A percentile compares a stretch with the other conserved stretches of the same genome.
These are phyloP conservation scores for Saitozyma sp. DNA, from an alignment of 768 basidiomycete species.

Conservation along the genomic window DNA sequence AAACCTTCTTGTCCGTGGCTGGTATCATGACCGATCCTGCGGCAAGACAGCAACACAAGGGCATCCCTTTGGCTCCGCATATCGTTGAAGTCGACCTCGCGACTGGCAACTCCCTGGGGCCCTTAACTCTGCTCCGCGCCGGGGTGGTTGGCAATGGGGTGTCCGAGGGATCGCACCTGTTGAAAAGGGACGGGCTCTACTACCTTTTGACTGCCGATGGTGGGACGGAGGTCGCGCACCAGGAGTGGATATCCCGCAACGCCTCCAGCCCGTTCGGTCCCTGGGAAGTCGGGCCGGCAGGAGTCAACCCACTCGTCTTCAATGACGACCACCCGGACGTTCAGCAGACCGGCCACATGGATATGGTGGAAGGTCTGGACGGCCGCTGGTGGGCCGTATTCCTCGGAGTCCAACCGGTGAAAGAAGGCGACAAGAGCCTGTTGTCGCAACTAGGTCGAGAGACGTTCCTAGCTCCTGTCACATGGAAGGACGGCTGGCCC, in stretches of 20 bases:
- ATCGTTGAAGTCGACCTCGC: constrained; percentile 10
- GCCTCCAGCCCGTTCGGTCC: constrained; percentile 46
- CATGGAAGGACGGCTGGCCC: constrained; percentile 44
- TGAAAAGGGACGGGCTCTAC: constrained; percentile 40
- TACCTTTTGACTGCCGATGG: constrained; percentile 55
- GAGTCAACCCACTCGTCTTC: constrained; percentile 29
- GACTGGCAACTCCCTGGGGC: constrained; percentile 1
- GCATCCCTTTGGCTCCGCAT: too few species aligned
- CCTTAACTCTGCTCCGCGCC: background rate
- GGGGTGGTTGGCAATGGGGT: constrained; percentile 6
- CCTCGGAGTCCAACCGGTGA: constrained; percentile 30
- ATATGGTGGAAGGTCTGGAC: constrained; percentile 51
- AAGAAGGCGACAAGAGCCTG: background rate
- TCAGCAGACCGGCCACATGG: constrained; percentile 55
- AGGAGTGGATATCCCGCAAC: constrained; percentile 49
- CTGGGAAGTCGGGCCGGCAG: constrained; percentile 23
- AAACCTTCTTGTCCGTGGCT: constrained; percentile 17
- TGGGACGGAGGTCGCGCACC: constrained; percentile 34
- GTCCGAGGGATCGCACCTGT: constrained; percentile 47
- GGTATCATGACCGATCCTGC: background rate
- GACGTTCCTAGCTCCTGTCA: constrained; percentile 52
- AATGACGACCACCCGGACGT: constrained; percentile 48
- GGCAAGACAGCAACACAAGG: too few species aligned
- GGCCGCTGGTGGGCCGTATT: constrained; percentile 51
- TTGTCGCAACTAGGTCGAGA: constrained; percentile 53